Percentiles rank a stretch among this genome's conserved stretches.
These are phyloP conservation scores for Coffea eugenioides DNA, from an alignment of 257 asterid species.

Conservation along the genomic window DNA sequence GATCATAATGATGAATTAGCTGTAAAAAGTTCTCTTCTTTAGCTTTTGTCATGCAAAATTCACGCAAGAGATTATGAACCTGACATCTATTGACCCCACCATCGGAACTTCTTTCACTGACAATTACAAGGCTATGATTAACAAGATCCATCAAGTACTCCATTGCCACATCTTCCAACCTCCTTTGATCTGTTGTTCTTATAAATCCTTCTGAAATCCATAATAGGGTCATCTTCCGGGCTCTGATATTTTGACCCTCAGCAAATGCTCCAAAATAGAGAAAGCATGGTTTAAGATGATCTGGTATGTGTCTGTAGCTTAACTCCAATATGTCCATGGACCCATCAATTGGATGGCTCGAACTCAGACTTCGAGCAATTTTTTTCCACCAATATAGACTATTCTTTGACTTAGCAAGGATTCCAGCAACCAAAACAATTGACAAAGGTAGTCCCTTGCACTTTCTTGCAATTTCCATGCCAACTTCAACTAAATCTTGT, in stretches of 20 bases:
- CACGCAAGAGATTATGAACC: background rate
- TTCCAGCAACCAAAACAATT: constrained; percentile 5
- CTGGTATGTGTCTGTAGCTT: constrained; percentile 27
- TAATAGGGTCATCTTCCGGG: constrained; percentile 7
- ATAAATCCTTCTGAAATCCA: constrained; percentile 28
- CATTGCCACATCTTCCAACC: constrained; percentile 4
- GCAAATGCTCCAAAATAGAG: constrained; percentile 27
- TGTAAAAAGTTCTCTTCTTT: background rate
- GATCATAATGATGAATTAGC: background rate
- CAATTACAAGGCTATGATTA: constrained; percentile 1
- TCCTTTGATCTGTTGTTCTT: background rate
- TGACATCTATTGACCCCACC: constrained; percentile 3
- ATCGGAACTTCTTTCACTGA: background rate
- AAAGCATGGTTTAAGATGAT: constrained; percentile 22
- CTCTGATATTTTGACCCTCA: constrained; percentile 6
- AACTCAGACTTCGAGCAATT: background rate
- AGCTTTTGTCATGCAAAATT: constrained; percentile 6
- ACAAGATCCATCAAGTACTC: constrained; percentile 5
- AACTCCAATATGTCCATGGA: constrained; percentile 11
- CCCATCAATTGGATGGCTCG: background rate
- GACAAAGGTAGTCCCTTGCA: constrained; percentile 35
- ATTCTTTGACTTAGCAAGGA: constrained; percentile 1
- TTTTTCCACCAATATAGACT: constrained; percentile 14
- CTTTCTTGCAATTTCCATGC: constrained; percentile 14
- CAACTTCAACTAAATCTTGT: background rate